Conservation (phyloP, 2,329 filamentous ascomycete genomes). For the Fusarium compactum region DNA sequence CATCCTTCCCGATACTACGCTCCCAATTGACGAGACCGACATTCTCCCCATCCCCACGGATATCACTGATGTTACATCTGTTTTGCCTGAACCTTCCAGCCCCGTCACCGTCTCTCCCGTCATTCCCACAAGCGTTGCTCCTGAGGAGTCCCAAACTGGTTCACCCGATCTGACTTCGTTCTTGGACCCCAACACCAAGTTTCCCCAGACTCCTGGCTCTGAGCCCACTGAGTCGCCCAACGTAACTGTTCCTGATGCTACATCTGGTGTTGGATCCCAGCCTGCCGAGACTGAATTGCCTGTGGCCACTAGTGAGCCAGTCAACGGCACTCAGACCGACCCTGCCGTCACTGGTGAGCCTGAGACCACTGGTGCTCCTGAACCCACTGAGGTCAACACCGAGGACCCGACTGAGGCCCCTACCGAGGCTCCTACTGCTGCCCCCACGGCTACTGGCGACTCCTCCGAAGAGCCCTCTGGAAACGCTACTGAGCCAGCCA, state of each 20-base stretch:
- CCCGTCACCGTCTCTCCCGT: constrained; percentile 26
- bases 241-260: constrained; percentile 19
- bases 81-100: constrained; percentile 21
- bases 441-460: constrained; percentile 17
- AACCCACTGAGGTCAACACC: constrained; percentile 1
- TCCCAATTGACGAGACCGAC: constrained; percentile 15
- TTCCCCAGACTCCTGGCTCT: constrained; percentile 10
- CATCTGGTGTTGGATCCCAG: constrained; percentile 12
- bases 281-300: constrained; percentile 17
- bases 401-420: constrained; percentile 10
- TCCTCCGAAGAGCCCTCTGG: constrained; percentile 17
- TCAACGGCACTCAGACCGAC: constrained; percentile 19
- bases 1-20: constrained; percentile 22
- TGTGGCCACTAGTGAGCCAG: constrained; percentile 26
- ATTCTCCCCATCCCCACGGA: constrained; percentile 20
- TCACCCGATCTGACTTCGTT: constrained; percentile 25
- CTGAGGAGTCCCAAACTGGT: constrained; percentile 10
- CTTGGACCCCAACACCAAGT: constrained; percentile 30
- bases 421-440: constrained; percentile 12
- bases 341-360: constrained; percentile 12
- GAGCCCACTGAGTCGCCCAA: constrained; percentile 27
- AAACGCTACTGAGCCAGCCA: constrained; percentile 13
- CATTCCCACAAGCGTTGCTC: constrained; percentile 17
- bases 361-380: constrained; percentile 24
- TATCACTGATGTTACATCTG: constrained; percentile 23